Evolutionary conservation across 306 rosid species (phyloP).

Genomic region (Casuarina glauca): DNA sequence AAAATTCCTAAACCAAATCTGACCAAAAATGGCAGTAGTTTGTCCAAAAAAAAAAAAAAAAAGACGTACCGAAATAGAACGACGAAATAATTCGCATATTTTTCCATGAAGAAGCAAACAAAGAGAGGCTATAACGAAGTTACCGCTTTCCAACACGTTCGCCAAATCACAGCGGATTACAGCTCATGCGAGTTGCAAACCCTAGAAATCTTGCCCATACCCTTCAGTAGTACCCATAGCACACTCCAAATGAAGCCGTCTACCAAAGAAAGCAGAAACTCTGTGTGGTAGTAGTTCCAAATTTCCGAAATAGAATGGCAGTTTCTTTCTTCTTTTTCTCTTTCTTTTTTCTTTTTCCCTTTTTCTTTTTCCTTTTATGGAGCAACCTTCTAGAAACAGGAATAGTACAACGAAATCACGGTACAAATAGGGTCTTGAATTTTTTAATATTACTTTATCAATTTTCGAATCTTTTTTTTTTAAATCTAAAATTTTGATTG

Average conservation of each 20-base stretch:
- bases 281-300: background rate
- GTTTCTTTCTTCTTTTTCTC: no score
- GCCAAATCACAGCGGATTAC: background rate
- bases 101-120: background rate
- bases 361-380: no score
- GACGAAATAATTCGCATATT: background rate
- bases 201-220: background rate
- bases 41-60: background rate
- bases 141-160: background rate
- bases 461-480: no score
- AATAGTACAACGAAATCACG: no score
- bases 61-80: background rate
- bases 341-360: no score
- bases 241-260: background rate
- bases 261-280: background rate
- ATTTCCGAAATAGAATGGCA: background rate
- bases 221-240: background rate
- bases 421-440: no score
- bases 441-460: no score
- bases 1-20: background rate
- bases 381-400: no score
- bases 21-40: background rate
- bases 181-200: background rate
- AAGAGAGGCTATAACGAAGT: background rate
- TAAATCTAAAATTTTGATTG: no score